These are phyloP conservation scores for Trypanosoma platydactyli DNA, from an alignment of 208 protist species.

Conservation along the genomic window DNA sequence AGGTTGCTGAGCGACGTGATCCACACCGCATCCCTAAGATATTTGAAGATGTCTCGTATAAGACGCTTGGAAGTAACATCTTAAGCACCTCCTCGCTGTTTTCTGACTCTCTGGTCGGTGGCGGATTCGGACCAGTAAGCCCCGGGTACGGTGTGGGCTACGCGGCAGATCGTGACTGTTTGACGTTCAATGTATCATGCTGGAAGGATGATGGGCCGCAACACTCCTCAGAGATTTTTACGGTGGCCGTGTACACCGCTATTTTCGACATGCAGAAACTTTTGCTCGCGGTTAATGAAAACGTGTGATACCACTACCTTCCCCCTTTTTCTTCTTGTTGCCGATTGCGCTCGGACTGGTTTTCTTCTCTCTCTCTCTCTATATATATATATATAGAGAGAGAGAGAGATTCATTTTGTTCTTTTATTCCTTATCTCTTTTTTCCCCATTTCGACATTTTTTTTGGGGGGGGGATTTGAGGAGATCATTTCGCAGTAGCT, in stretches of 20 bases:
- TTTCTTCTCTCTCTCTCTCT: too few species aligned
- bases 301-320: too few species aligned
- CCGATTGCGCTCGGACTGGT: too few species aligned
- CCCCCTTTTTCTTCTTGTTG: too few species aligned
- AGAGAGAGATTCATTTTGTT: too few species aligned
- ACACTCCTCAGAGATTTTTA: slow-evolving; percentile 37
- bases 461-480: too few species aligned
- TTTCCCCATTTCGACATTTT: neutral
- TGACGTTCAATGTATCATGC: slow-evolving; percentile 41
- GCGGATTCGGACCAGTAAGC: slow-evolving; percentile 43
- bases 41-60: slow-evolving; percentile 41
- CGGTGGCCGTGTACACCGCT: slow-evolving; percentile 20
- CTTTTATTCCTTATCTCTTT: slow-evolving; percentile 12
- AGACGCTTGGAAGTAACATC: slow-evolving; percentile 33
- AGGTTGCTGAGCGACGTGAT: slow-evolving; percentile 38
- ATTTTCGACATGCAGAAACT: slow-evolving; percentile 28
- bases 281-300: neutral
- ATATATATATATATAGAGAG: too few species aligned
- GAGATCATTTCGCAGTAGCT: too few species aligned
- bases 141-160: slow-evolving; percentile 51
- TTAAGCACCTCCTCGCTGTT: slow-evolving; percentile 39
- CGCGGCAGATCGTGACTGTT: slow-evolving; percentile 19
- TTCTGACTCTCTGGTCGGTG: slow-evolving; percentile 31
- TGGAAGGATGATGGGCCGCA: slow-evolving; percentile 37
- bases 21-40: slow-evolving; percentile 35